Conservation (phyloP, 768 basidiomycete genomes). For the Tremella yokohamensis region DNA sequence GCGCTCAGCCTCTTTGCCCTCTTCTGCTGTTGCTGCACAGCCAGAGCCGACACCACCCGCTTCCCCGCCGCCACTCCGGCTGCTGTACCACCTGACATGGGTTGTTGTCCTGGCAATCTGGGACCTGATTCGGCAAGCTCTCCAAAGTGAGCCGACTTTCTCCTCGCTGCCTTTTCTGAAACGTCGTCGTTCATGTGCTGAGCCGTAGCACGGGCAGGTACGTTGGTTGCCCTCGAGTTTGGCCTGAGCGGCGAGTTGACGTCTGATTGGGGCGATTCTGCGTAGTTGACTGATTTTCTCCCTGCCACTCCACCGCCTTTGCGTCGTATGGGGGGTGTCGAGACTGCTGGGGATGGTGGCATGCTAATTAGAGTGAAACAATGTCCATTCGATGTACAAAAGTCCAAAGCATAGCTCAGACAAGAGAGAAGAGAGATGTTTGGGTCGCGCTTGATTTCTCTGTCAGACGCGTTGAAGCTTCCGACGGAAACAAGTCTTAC, state of each 20-base stretch:
- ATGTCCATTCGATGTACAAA: neutral
- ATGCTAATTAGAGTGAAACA: neutral
- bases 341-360: neutral
- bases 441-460: constrained; percentile 1
- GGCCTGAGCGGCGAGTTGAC: constrained; percentile 17
- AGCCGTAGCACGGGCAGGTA: neutral
- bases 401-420: no score
- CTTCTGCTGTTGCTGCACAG: constrained; percentile 61
- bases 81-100: constrained; percentile 10
- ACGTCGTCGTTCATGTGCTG: constrained; percentile 68
- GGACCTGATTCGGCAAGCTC: constrained; percentile 20
- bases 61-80: constrained; percentile 54
- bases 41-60: constrained; percentile 34
- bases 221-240: constrained; percentile 5
- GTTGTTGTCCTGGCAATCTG: neutral
- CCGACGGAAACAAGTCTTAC: no score
- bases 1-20: constrained; percentile 42
- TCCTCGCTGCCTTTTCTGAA: constrained; percentile 75
- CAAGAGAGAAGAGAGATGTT: neutral
- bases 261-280: neutral
- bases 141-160: constrained; percentile 52
- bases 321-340: constrained; percentile 4
- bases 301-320: constrained; percentile 3
- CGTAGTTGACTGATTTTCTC: neutral
- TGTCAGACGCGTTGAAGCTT: neutral